Evolutionary conservation across 2,329 filamentous ascomycete species (phyloP).

Genomic region (Colletotrichum echinochloae): DNA sequence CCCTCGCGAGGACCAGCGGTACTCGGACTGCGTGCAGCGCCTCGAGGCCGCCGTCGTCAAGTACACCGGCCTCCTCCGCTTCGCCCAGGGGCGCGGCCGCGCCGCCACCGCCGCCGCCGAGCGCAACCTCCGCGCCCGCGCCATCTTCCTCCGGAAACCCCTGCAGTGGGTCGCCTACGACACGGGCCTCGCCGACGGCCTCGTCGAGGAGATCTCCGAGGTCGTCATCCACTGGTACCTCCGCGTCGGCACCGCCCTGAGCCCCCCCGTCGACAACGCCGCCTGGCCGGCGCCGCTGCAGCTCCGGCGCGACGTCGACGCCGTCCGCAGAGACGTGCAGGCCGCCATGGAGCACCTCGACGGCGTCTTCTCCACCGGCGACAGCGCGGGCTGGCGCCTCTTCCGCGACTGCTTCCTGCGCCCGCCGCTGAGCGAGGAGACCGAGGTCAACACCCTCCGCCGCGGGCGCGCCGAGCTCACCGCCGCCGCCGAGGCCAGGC

Average conservation of each 20-base stretch:
- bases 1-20: conserved; percentile 17
- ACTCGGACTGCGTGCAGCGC: not conserved
- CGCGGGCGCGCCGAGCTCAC: not conserved
- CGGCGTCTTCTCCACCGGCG: not conserved
- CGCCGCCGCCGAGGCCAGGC: conserved; percentile 4
- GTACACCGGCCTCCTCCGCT: not conserved
- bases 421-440: not conserved
- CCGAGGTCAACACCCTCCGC: not conserved
- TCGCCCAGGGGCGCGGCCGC: not conserved
- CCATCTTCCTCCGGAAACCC: conserved; percentile 6
- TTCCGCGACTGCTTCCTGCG: not conserved
- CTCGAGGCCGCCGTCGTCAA: conserved; percentile 1
- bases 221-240: conserved; percentile 13
- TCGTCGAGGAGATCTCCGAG: not conserved
- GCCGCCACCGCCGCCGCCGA: not conserved
- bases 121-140: not conserved
- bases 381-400: not conserved
- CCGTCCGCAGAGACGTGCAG: not conserved
- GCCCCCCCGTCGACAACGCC: not conserved
- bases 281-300: not conserved
- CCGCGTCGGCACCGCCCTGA: conserved; percentile 1
- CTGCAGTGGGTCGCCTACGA: conserved; percentile 16
- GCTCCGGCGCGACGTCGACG: conserved; percentile 12
- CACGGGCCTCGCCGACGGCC: conserved; percentile 6
- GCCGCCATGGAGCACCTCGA: conserved; percentile 1